A percentile compares a stretch with the other conserved stretches of the same genome.
Evolutionary conservation across 2,329 filamentous ascomycete genomes (phyloP).

Genomic region (Aspergillus pseudonomiae): DNA sequence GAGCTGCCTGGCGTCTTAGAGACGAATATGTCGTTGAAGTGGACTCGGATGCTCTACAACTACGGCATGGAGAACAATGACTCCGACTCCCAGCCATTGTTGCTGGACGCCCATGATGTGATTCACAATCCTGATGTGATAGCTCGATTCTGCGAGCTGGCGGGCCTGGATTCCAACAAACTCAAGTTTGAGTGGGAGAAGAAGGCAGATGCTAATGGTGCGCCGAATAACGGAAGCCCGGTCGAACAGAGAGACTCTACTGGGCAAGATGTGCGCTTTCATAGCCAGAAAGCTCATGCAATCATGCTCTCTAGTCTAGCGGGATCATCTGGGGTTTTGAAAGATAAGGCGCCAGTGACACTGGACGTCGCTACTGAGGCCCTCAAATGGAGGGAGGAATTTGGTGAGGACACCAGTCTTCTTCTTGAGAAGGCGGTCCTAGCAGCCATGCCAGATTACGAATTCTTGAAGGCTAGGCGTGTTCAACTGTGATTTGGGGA

Average conservation of each 20-base stretch:
- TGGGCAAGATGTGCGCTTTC: conserved; percentile 6
- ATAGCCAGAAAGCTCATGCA: neutral
- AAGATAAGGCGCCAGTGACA: conserved; percentile 31
- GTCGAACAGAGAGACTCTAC: neutral
- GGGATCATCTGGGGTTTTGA: conserved; percentile 37
- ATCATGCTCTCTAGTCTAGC: conserved; percentile 33
- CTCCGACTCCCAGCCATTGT: conserved; percentile 26
- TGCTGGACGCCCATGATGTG: conserved; percentile 45
- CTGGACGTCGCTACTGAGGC: conserved; percentile 38
- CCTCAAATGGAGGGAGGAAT: conserved; percentile 41
- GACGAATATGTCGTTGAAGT: conserved; percentile 33
- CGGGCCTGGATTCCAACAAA: conserved; percentile 36
- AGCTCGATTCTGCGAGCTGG: conserved; percentile 27
- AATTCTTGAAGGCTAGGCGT: conserved; percentile 36
- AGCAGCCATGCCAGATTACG: conserved; percentile 45
- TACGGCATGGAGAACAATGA: conserved; percentile 33
- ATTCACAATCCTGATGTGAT: conserved; percentile 39
- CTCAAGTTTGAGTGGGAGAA: conserved; percentile 38
- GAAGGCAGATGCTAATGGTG: neutral
- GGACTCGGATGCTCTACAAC: conserved; percentile 39
- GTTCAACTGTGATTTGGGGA: conserved; percentile 11
- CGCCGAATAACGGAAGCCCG: neutral
- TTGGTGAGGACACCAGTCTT: conserved; percentile 32
- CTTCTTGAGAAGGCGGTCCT: conserved; percentile 30
- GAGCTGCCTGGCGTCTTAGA: conserved; percentile 18